Evolutionary conservation across 2,329 filamentous ascomycete genomes (phyloP), one percentile per base, ranked within the genome.

Genomic region (Alternaria longipes): DNA sequence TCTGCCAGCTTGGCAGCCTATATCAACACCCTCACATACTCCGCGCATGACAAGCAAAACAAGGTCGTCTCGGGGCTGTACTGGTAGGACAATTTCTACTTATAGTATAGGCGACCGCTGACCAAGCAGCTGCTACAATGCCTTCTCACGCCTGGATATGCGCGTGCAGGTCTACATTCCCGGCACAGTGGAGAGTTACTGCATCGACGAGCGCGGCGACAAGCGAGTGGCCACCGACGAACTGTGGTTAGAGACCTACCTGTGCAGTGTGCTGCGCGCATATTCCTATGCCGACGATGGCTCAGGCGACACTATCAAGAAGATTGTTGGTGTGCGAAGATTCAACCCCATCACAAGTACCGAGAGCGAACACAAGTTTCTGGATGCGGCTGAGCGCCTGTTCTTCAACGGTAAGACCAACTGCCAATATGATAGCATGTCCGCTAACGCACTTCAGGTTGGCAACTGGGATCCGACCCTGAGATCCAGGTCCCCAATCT

Each of bases 321-420:
- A 95, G 82, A 97, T 99, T 62, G 92, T 98, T 76, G 95, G 94
- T n/a, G 93, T 98, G 52, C 87, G 95, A 70, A 88, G 95, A 65
- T 98, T 99, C 85, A 99, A 99, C 76, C 95, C 95, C 1, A 92
- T 99, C 63, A 97, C 93, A 49, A 98, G 92, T 79, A 98, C 95
- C n/a, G 95, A 99, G 79, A 93, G 93, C 62, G 95, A 99, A 80
- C 95, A 99, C 77, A 92, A 92, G 67, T 99, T 99, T 77, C 84
- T 99, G 42, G 91, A 97, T 73, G 93, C 95, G 20, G 95, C 95
- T 11, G 95, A 99, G 81, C 91, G 91, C 72, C 85, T 99, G 32
- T 99, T 99, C 81, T 98, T 98, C 82, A 89, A 91, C 80, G 94
- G 93, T 92, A 66, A 8, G 57, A 22, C 16, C 1, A 4, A 11